phyloP scores from a whole-genome alignment of 345 rosid species.

The Ceriops zippeliana region DNA sequence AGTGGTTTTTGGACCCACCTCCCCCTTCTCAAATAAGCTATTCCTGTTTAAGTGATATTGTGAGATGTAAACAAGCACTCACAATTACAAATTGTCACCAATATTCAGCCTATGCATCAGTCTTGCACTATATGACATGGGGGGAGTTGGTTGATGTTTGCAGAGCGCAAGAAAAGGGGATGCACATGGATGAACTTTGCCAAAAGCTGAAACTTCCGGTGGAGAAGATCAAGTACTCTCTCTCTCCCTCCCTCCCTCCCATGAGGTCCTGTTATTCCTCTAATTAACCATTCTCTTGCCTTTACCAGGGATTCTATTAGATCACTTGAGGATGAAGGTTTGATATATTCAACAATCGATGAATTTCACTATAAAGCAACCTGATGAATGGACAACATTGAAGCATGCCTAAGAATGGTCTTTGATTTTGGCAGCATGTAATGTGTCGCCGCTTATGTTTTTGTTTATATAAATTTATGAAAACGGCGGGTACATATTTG shows the following conservation, averaged over 20 bases:
- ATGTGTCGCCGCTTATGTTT: too few relatives aligned
- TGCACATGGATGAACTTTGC: conserved; percentile 73
- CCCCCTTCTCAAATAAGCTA: too few relatives aligned
- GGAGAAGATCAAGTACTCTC: conserved; percentile 69
- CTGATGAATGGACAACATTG: conserved; percentile 37
- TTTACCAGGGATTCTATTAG: conserved; percentile 59
- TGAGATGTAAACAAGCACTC: too few relatives aligned
- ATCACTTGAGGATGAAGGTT: conserved; percentile 81
- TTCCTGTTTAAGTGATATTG: too few relatives aligned
- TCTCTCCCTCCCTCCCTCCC: neutral
- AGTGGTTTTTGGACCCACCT: too few relatives aligned
- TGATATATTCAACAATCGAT: conserved; percentile 91
- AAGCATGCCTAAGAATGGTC: neutral
- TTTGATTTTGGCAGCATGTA: neutral
- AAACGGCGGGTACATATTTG: too few relatives aligned
- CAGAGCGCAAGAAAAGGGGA: conserved; percentile 75
- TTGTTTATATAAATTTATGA: too few relatives aligned
- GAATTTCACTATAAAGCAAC: conserved; percentile 86
- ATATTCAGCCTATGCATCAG: neutral
- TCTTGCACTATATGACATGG: neutral
- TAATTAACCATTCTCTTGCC: neutral
- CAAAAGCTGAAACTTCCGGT: conserved; percentile 68
- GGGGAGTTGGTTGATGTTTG: conserved; percentile 14
- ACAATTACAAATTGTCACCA: neutral
- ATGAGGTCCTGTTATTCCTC: neutral